Evolutionary conservation across 495 filamentous ascomycete genomes (phyloP).

Genomic region (Talaromyces wortmannii): DNA sequence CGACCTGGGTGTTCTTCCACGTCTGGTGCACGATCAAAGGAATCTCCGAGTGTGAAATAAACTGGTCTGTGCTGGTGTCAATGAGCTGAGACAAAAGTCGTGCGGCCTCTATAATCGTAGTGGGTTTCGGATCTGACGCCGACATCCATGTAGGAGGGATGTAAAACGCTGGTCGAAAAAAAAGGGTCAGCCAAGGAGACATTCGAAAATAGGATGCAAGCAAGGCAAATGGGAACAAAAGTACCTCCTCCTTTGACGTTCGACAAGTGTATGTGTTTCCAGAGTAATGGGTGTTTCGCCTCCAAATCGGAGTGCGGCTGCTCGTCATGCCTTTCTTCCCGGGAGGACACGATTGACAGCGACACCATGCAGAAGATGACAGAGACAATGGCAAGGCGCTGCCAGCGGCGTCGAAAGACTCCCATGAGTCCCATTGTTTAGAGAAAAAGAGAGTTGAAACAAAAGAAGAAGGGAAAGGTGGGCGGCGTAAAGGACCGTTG

Average conservation of each 20-base stretch:
- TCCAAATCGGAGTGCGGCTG: background rate
- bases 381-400: slow-evolving; percentile 5
- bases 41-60: slow-evolving; percentile 7
- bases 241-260: slow-evolving; percentile 5
- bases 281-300: slow-evolving; percentile 3
- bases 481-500: too few species aligned
- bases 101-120: slow-evolving; percentile 4
- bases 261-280: slow-evolving; percentile 5
- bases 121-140: slow-evolving; percentile 2
- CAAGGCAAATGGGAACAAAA: background rate
- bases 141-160: slow-evolving; percentile 4
- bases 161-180: background rate
- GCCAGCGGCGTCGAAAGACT: slow-evolving; percentile 6
- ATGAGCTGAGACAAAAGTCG: slow-evolving; percentile 2
- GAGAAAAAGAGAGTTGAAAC: background rate
- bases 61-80: background rate
- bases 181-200: too few species aligned
- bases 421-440: background rate
- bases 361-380: background rate
- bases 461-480: too few species aligned
- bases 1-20: slow-evolving; percentile 11
- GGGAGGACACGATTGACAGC: slow-evolving; percentile 1
- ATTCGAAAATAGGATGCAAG: too few species aligned
- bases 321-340: background rate
- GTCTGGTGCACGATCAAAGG: slow-evolving; percentile 14